Evolutionary conservation across 2,329 filamentous ascomycete species (phyloP).

Genomic region (Macrophomina tecta): DNA sequence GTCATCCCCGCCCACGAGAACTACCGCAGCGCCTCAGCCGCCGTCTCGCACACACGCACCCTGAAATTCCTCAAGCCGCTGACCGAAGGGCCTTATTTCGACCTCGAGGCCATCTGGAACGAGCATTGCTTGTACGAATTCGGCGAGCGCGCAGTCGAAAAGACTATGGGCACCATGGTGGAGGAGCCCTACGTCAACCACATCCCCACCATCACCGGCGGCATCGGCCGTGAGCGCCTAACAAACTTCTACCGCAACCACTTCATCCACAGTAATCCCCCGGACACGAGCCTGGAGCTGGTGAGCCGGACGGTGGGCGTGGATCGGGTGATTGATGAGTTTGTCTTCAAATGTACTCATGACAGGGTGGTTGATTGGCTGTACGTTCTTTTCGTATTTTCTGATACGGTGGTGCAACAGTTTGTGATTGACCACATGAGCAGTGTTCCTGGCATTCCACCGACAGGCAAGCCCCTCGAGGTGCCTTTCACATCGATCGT

Average conservation of each 20-base stretch:
- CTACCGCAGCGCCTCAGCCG: slow-evolving; percentile 62
- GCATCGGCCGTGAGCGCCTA: slow-evolving; percentile 68
- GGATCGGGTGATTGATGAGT: slow-evolving; percentile 64
- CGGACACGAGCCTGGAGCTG: slow-evolving; percentile 70
- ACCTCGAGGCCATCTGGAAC: slow-evolving; percentile 79
- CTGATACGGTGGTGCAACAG: neutral
- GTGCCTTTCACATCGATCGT: slow-evolving; percentile 70
- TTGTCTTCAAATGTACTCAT: slow-evolving; percentile 39
- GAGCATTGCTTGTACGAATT: slow-evolving; percentile 79
- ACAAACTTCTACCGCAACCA: slow-evolving; percentile 73
- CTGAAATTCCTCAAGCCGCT: slow-evolving; percentile 69
- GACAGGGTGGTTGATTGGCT: slow-evolving; percentile 42
- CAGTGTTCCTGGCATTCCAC: slow-evolving; percentile 41
- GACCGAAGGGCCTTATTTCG: slow-evolving; percentile 70
- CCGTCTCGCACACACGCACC: slow-evolving; percentile 70
- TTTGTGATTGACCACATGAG: neutral
- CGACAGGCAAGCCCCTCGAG: slow-evolving; percentile 41
- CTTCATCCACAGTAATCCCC: slow-evolving; percentile 76
- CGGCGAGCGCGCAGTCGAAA: slow-evolving; percentile 68
- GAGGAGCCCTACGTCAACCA: slow-evolving; percentile 81
- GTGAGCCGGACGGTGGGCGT: slow-evolving; percentile 74
- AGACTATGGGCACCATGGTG: slow-evolving; percentile 84
- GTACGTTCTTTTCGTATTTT: slow-evolving; percentile 61
- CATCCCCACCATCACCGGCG: slow-evolving; percentile 72
- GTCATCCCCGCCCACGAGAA: slow-evolving; percentile 57